These are phyloP conservation scores for Suillus cothurnatus DNA, from an alignment of 768 basidiomycete genomes.

Conservation along the genomic window DNA sequence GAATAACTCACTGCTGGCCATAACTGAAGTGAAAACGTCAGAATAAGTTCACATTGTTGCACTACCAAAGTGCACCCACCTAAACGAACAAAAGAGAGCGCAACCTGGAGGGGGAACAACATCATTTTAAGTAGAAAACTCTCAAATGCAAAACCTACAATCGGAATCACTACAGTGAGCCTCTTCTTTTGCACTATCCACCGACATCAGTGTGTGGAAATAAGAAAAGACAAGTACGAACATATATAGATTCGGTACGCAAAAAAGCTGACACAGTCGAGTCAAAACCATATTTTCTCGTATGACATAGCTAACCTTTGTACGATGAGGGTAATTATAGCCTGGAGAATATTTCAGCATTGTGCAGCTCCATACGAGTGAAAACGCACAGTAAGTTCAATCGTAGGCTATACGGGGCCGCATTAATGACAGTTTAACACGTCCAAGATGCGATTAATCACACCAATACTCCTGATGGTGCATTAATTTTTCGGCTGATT, in stretches of 20 bases:
- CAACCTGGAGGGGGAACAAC: no score
- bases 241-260: conserved; percentile 28
- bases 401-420: conserved; percentile 16
- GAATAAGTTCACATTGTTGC: no score
- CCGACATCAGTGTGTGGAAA: background rate
- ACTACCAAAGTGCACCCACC: no score
- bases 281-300: background rate
- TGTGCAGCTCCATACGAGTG: background rate
- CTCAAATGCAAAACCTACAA: conserved; percentile 13
- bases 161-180: conserved; percentile 13
- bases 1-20: no score
- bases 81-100: no score
- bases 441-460: background rate
- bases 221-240: conserved; percentile 13
- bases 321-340: conserved; percentile 25
- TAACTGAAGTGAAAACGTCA: no score
- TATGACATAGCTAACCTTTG: conserved; percentile 18
- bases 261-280: conserved; percentile 20
- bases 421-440: background rate
- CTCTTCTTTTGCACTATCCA: conserved; percentile 17
- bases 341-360: conserved; percentile 18
- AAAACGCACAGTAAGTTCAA: conserved; percentile 22
- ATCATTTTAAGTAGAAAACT: background rate
- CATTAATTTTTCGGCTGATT: background rate
- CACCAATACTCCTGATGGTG: conserved; percentile 25